These are phyloP conservation scores for Fusarium sp. DNA, from an alignment of 2,329 filamentous ascomycete genomes.

Conservation along the genomic window DNA sequence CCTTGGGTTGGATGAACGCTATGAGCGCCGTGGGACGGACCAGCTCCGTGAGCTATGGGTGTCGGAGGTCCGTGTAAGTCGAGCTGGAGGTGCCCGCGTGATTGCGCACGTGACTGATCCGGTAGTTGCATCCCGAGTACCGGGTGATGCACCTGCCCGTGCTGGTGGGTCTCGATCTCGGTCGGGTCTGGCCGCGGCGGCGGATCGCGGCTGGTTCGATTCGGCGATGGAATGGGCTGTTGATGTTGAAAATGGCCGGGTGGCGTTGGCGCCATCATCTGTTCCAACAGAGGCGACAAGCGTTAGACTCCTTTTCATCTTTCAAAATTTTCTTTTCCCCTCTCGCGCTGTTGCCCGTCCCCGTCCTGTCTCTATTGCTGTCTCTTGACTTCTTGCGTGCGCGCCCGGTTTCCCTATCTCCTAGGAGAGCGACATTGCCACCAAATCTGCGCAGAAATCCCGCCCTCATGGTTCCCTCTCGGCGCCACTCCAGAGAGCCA, in stretches of 20 bases:
- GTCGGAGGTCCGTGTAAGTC: conserved; percentile 39
- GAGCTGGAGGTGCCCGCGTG: conserved; percentile 39
- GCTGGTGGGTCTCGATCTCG: conserved; percentile 43
- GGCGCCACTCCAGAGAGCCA: conserved; percentile 13
- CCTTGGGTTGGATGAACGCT: conserved; percentile 33
- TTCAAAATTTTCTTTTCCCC: conserved; percentile 18
- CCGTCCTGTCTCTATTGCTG: conserved; percentile 2
- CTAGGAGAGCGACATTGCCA: conserved; percentile 6
- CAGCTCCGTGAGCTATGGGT: conserved; percentile 19
- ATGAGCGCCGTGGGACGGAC: conserved; percentile 34
- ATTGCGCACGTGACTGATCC: conserved; percentile 42
- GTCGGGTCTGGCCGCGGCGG: conserved; percentile 45
- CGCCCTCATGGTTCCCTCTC: conserved; percentile 17
- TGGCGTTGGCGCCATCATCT: conserved; percentile 46
- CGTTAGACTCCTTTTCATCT: conserved; percentile 39
- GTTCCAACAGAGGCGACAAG: conserved; percentile 37
- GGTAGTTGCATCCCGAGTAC: conserved; percentile 39
- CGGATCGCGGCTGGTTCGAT: conserved; percentile 48
- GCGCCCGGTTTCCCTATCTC: background rate
- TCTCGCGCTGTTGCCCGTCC: conserved; percentile 10
- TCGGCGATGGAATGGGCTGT: conserved; percentile 50
- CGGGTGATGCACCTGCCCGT: conserved; percentile 36
- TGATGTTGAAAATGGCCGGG: conserved; percentile 45
- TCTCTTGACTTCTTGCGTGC: conserved; percentile 3
- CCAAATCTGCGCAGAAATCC: conserved; percentile 9